Base-by-base conservation (phyloP, 2,329 filamentous ascomycete genomes). In the Cladobotryum mycophilum region DNA sequence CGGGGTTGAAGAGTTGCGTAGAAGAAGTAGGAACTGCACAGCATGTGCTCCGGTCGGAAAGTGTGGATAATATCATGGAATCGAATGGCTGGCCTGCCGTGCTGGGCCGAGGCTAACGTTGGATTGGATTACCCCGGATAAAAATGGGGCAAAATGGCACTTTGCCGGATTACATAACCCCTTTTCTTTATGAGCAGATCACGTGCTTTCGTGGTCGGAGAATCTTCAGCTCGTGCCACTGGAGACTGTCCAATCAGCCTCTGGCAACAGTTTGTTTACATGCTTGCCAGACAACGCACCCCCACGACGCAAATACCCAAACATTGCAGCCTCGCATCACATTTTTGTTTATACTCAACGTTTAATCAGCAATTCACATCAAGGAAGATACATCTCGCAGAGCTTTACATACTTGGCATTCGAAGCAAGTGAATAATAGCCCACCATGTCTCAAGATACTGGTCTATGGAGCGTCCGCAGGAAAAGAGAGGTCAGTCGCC, bases 401-500 rank as follows among this genome's bases (percentile, higher is more conserved):
- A 30, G 25, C 25, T 30, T 30, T 30, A 6, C 25, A 30, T 30
- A 30, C 8, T 8, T 30, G 9, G 25, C 25, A 30, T 30, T 30
- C 25, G 2, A 30, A 30, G 8, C 25, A 30, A 30, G 3, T 30
- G 25, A 8, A 30, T 11, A 30, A 30, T 30, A 30, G n/a, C 38
- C n/a, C 18, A 53, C 51, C 64, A 95, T 95, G 89, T 89, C 89
- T 73, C 88, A 93, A 73, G 89, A 95, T 64, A 82, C 84, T 55
- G 88, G 87, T 64, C 76, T 93, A 65, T 96, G 92, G 80, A 96
- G 90, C 65, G 89, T 95, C 67, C 89, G 89, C 71, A 86, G 91
- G 64, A 87, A 88, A 60, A 83, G 92, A 78, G 91, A 96, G 80
- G 90, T 95, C 77, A 67, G 80, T 53, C 30, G 47, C 41, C 30